Evolutionary conservation across 2,329 filamentous ascomycete species (phyloP), one percentile per base, ranked within the genome.

Genomic region (Cryphonectria naterciae): DNA sequence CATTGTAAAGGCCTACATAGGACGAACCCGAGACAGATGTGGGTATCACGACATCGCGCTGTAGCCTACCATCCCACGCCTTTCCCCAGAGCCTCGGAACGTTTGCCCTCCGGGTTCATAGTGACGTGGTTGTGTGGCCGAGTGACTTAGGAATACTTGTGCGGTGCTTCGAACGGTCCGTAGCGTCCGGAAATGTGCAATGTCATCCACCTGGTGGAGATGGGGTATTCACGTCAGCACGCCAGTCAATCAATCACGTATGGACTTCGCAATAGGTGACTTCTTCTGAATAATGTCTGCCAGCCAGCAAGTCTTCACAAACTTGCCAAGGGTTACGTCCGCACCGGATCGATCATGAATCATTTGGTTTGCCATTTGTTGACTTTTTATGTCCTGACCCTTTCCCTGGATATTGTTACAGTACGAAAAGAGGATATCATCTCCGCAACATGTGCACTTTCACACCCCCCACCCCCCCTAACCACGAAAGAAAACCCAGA

Each of bases 361-460:
- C 68, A 69, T 69, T 17, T 49, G 64, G 68, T 61, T 61, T 65
- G 28, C 41, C 63, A 61, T 69, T 69, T 65, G 49, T 65, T 41
- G 49, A 67, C 25, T 69, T 69, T 68, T 65, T 32, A n/a, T 62
- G 37, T 28, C 62, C 37, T 65, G 61, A 28, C 52, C 62, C 63
- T 46, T 54, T 39, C 62, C 68, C 54, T 69, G 62, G 52, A 61
- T 61, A 65, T 66, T 66, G 52, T 61, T 66, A 69, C 68, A 69
- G 61, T 32, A 54, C 62, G 64, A 52, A 64, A 69, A 54, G 61
- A 64, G n/a, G 62, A 58, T 39, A 32, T 60, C 49, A 22, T 60
- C 49, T 41, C 46, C 56, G 32, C 35, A 25, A 67, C 37, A 32
- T n/a, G 39, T 37, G 65, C 65, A 13, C 56, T 61, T 46, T 22